phyloP scores from a whole-genome alignment of 139 green algal species.

The Coccomyxa sp. region DNA sequence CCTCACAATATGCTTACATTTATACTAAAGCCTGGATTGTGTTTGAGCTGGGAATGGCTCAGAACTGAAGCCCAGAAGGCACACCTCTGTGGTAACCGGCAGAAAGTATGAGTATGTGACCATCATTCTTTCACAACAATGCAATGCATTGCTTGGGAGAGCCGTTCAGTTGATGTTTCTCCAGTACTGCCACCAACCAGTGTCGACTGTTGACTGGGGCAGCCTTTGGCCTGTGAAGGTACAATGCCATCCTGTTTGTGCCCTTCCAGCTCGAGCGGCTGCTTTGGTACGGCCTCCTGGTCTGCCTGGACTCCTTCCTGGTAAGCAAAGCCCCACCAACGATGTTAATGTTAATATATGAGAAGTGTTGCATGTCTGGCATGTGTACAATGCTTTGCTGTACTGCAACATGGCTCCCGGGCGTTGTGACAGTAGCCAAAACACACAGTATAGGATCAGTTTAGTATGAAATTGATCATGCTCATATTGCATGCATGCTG shows the following conservation, averaged over 20 bases:
- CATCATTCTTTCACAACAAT: not conserved
- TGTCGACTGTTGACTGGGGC: not conserved
- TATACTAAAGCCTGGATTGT: no score
- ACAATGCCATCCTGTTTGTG: conserved; percentile 83
- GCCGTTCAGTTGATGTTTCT: not conserved
- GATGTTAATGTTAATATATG: no score
- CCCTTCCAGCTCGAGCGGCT: conserved; percentile 85
- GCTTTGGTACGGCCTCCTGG: conserved; percentile 61
- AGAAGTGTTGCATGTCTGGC: no score
- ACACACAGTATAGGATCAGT: not conserved
- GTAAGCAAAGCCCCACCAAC: conserved; percentile 19
- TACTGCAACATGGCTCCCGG: no score
- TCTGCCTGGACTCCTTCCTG: conserved; percentile 77
- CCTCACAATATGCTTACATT: no score
- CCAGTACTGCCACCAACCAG: not conserved
- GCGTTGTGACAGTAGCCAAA: no score
- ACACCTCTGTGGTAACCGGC: no score
- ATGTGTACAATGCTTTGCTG: no score
- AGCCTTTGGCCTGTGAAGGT: conserved; percentile 40
- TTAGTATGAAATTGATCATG: not conserved
- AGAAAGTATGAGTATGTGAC: not conserved
- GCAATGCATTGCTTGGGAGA: not conserved
- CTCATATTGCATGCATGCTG: not conserved
- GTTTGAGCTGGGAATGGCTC: no score
- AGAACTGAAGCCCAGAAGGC: no score